These are phyloP conservation scores for Capronia coronata DNA, from an alignment of 2,329 filamentous ascomycete species.

Conservation along the genomic window DNA sequence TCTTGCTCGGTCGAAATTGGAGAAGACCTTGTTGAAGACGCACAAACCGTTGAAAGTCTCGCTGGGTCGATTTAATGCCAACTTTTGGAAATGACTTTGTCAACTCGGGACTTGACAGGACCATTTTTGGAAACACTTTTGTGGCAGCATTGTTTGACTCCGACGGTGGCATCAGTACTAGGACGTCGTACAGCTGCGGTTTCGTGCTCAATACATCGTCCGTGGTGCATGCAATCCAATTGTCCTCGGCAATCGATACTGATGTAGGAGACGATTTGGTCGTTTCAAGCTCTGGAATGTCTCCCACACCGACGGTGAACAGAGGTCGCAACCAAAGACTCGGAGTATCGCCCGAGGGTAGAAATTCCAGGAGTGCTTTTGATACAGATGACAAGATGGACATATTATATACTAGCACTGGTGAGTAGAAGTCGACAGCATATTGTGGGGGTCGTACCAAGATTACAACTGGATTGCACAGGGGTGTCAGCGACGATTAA, in stretches of 20 bases:
- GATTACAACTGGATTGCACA: slow-evolving; percentile 78
- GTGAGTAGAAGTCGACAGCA: slow-evolving; percentile 1
- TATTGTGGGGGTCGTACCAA: slow-evolving; percentile 53
- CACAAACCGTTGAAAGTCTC: slow-evolving; percentile 75
- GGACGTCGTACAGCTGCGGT: slow-evolving; percentile 76
- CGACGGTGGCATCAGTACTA: slow-evolving; percentile 68
- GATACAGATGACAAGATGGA: slow-evolving; percentile 90
- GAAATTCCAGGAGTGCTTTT: slow-evolving; percentile 60
- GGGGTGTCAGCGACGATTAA: slow-evolving; percentile 80
- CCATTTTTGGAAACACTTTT: slow-evolving; percentile 69
- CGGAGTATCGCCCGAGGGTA: slow-evolving; percentile 57
- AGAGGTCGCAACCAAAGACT: slow-evolving; percentile 66
- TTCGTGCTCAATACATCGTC: slow-evolving; percentile 89
- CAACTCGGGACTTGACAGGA: slow-evolving; percentile 43
- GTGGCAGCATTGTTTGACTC: slow-evolving; percentile 50
- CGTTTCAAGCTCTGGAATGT: slow-evolving; percentile 66
- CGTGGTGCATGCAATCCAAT: slow-evolving; percentile 93
- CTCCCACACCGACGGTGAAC: slow-evolving; percentile 90
- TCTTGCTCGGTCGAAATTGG: slow-evolving; percentile 19
- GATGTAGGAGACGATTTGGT: slow-evolving; percentile 32
- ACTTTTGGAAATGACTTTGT: slow-evolving; percentile 47
- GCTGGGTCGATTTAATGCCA: slow-evolving; percentile 75
- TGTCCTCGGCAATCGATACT: slow-evolving; percentile 41
- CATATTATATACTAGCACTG: slow-evolving; percentile 70
- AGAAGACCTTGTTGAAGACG: slow-evolving; percentile 58